Conservation (phyloP, 805 yeast genomes). For the Starmerella bombicola region DNA sequence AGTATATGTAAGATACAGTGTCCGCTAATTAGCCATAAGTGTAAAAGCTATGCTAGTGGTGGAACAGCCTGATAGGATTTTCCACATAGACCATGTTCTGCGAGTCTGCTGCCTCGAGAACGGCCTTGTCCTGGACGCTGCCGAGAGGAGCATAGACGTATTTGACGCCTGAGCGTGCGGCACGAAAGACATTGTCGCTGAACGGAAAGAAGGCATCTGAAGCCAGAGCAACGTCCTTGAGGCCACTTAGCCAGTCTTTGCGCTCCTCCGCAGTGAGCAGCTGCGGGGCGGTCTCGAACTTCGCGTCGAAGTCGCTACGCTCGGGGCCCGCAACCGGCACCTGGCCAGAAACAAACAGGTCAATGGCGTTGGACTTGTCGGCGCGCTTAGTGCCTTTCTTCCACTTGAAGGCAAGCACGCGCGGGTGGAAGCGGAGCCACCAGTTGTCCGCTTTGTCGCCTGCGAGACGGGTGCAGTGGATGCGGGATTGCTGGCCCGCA, state of each 20-base stretch:
- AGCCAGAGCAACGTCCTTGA: slow-evolving; percentile 77
- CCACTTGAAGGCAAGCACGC: slow-evolving; percentile 87
- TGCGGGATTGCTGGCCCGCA: slow-evolving; percentile 99
- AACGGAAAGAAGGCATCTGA: slow-evolving; percentile 99
- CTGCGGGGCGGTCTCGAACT: slow-evolving; percentile 70
- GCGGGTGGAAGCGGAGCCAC: slow-evolving; percentile 99
- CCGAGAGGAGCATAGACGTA: slow-evolving; percentile 96
- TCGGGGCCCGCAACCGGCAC: slow-evolving; percentile 88
- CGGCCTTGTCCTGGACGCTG: slow-evolving; percentile 94
- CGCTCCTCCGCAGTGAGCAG: slow-evolving; percentile 78
- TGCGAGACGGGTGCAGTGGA: slow-evolving; percentile 97
- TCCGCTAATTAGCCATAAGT: no score
- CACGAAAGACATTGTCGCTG: slow-evolving; percentile 98
- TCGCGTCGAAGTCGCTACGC: slow-evolving; percentile 79
- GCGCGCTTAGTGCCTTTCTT: slow-evolving; percentile 97
- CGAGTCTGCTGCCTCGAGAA: slow-evolving; percentile 88
- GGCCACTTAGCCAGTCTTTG: slow-evolving; percentile 69
- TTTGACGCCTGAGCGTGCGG: slow-evolving; percentile 91
- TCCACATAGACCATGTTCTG: slow-evolving; percentile 84
- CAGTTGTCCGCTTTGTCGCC: slow-evolving; percentile 99
- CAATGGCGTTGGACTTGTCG: slow-evolving; percentile 96
- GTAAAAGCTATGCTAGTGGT: slow-evolving; percentile 44
- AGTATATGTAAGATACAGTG: no score
- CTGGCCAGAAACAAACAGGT: slow-evolving; percentile 80
- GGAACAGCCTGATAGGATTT: slow-evolving; percentile 96